Evolutionary conservation across 495 filamentous ascomycete genomes (phyloP).

Genomic region (Xylaria curta): DNA sequence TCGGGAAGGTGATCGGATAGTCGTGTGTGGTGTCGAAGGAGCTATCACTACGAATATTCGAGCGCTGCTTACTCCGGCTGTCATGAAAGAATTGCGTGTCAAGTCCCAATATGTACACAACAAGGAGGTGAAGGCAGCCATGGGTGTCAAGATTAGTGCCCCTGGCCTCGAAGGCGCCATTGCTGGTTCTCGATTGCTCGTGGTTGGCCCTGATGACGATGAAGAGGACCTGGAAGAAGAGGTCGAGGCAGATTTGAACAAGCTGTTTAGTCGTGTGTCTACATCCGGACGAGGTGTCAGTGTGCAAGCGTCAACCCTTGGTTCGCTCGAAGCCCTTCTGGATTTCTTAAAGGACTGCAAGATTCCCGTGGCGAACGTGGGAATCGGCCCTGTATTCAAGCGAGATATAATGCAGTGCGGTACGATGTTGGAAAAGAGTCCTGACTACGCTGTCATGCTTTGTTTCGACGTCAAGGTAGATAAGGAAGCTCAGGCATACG

Average conservation of each 20-base stretch:
- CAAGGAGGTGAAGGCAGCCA: constrained; percentile 97
- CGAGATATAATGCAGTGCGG: constrained; percentile 97
- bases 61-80: constrained; percentile 93
- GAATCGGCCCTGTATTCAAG: constrained; percentile 97
- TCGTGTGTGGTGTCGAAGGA: constrained; percentile 93
- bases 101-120: constrained; percentile 97
- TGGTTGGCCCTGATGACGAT: constrained; percentile 93
- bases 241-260: constrained; percentile 93
- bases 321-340: constrained; percentile 93
- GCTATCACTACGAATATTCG: constrained; percentile 94
- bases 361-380: constrained; percentile 96
- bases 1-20: constrained; percentile 91
- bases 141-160: constrained; percentile 98
- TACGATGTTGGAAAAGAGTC: constrained; percentile 95
- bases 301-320: constrained; percentile 96
- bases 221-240: constrained; percentile 96
- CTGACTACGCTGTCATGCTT: constrained; percentile 97
- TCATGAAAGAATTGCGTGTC: constrained; percentile 91
- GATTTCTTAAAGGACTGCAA: constrained; percentile 95
- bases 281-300: constrained; percentile 92
- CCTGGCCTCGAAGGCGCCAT: constrained; percentile 97
- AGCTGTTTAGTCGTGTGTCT: constrained; percentile 85
- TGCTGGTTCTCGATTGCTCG: constrained; percentile 91
- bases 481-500: constrained; percentile 91
- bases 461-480: constrained; percentile 99